These are phyloP conservation scores for Thozetella sp. DNA, from an alignment of 495 filamentous ascomycete species.

Conservation along the genomic window DNA sequence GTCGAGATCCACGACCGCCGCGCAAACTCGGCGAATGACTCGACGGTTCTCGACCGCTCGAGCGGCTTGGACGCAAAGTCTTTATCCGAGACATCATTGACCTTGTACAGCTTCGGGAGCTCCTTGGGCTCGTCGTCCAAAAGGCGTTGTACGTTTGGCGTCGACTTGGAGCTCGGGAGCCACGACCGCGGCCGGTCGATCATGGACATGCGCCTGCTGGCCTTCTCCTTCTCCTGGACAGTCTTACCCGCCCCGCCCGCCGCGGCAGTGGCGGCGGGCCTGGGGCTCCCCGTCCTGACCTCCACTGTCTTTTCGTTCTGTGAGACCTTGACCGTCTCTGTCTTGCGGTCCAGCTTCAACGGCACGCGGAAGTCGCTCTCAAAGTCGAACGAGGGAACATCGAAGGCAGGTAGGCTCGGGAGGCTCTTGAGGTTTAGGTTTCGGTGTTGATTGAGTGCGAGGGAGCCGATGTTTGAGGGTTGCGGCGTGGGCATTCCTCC, in stretches of 20 bases:
- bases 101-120: slow-evolving; percentile 21
- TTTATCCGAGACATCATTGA: slow-evolving; percentile 8
- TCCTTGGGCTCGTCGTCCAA: slow-evolving; percentile 17
- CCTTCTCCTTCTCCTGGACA: slow-evolving; percentile 22
- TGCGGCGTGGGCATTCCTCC: slow-evolving; percentile 11
- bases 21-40: slow-evolving; percentile 66
- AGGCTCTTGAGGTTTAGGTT: slow-evolving; percentile 30
- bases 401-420: slow-evolving; percentile 37
- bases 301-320: slow-evolving; percentile 9
- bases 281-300: slow-evolving; percentile 9
- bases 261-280: slow-evolving; percentile 11
- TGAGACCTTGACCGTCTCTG: background rate
- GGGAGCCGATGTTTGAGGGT: slow-evolving; percentile 15
- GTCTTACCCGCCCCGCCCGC: slow-evolving; percentile 17
- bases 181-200: slow-evolving; percentile 43
- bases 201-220: slow-evolving; percentile 34
- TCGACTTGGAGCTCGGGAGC: slow-evolving; percentile 42
- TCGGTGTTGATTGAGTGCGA: slow-evolving; percentile 15
- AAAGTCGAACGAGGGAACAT: slow-evolving; percentile 45
- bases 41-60: slow-evolving; percentile 44
- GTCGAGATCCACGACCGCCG: slow-evolving; percentile 67
- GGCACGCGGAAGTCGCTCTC: slow-evolving; percentile 37
- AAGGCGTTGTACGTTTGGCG: slow-evolving; percentile 24
- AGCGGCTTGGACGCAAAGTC: slow-evolving; percentile 11
- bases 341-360: slow-evolving; percentile 21